Percentiles rank a stretch among this genome's conserved stretches.
Evolutionary conservation across 2,329 filamentous ascomycete genomes (phyloP).

Genomic region (Alternaria brassicicola): DNA sequence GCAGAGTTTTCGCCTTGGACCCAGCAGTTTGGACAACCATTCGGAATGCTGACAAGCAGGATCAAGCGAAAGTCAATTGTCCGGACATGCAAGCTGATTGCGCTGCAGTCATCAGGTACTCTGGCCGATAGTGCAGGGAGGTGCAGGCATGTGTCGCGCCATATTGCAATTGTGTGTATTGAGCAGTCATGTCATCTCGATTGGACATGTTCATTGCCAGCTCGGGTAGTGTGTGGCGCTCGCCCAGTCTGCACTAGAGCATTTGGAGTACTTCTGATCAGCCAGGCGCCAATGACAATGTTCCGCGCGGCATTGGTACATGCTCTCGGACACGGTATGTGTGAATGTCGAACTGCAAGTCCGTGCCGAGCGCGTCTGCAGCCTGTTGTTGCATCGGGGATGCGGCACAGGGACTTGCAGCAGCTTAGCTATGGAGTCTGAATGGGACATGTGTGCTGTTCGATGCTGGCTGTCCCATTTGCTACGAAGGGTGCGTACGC

Average conservation of each 20-base stretch:
- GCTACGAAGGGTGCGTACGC: slow-evolving; percentile 15
- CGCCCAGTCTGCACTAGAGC: slow-evolving; percentile 27
- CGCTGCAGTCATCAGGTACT: slow-evolving; percentile 13
- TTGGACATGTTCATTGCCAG: slow-evolving; percentile 19
- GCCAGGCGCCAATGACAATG: slow-evolving; percentile 32
- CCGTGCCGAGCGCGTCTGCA: slow-evolving; percentile 24
- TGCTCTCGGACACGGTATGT: slow-evolving; percentile 22
- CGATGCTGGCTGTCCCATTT: slow-evolving; percentile 8
- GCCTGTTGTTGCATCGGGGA: slow-evolving; percentile 37
- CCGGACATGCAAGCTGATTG: slow-evolving; percentile 22
- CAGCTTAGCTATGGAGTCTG: slow-evolving; percentile 18
- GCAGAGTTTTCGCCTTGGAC: slow-evolving; percentile 27
- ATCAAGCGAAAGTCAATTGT: slow-evolving; percentile 18
- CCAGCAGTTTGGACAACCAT: slow-evolving; percentile 33
- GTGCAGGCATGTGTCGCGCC: slow-evolving; percentile 21
- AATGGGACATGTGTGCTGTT: slow-evolving; percentile 16
- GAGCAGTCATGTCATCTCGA: slow-evolving; percentile 20
- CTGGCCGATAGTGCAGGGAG: slow-evolving; percentile 5
- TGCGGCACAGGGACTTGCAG: slow-evolving; percentile 33
- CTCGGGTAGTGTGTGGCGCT: slow-evolving; percentile 22
- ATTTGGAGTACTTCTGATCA: slow-evolving; percentile 26
- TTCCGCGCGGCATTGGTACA: slow-evolving; percentile 16
- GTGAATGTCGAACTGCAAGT: slow-evolving; percentile 23
- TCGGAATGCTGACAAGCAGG: slow-evolving; percentile 19
- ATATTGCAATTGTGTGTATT: slow-evolving; percentile 10